phyloP scores from a whole-genome alignment of 192 early-diverging fungal genomes.

The Podila horticola region DNA sequence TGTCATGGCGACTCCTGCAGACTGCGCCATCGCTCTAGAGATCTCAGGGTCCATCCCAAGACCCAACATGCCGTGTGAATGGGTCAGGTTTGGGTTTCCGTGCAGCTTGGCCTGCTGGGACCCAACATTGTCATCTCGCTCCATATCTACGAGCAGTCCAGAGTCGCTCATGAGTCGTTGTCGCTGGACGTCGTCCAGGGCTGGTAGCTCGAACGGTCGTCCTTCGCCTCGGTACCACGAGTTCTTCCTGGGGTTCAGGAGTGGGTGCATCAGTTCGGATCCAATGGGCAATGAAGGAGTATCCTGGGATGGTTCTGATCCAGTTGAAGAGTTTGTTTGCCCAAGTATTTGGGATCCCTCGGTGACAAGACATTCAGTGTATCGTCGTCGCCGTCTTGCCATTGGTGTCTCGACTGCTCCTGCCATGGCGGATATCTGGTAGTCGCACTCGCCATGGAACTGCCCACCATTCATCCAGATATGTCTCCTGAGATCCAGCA shows the following conservation, averaged over 20 bases:
- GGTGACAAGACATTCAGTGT: slow-evolving; percentile 27
- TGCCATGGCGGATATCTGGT: slow-evolving; percentile 10
- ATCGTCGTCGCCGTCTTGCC: slow-evolving; percentile 31
- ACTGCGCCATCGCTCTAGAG: slow-evolving; percentile 3
- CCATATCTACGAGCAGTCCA: slow-evolving; percentile 1
- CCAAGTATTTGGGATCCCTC: background rate
- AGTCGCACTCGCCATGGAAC: slow-evolving; percentile 7
- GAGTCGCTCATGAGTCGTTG: slow-evolving; percentile 33
- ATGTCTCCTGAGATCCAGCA: slow-evolving; percentile 65
- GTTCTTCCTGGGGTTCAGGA: slow-evolving; percentile 40
- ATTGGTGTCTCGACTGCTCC: slow-evolving; percentile 31
- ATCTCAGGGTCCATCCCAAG: slow-evolving; percentile 17
- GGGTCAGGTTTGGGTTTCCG: background rate
- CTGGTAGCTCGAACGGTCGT: slow-evolving; percentile 26
- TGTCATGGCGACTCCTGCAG: slow-evolving; percentile 2
- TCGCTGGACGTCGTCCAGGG: background rate
- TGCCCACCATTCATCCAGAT: slow-evolving; percentile 60
- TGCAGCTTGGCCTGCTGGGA: slow-evolving; percentile 1
- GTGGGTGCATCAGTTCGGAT: slow-evolving; percentile 8
- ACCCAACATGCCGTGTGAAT: slow-evolving; percentile 8
- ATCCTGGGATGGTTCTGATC: background rate
- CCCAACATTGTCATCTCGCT: slow-evolving; percentile 24
- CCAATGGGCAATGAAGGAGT: background rate
- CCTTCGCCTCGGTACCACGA: slow-evolving; percentile 52
- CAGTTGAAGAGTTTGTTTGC: background rate